Base-by-base conservation (phyloP, 768 basidiomycete genomes). In the Trametes coccinea region DNA sequence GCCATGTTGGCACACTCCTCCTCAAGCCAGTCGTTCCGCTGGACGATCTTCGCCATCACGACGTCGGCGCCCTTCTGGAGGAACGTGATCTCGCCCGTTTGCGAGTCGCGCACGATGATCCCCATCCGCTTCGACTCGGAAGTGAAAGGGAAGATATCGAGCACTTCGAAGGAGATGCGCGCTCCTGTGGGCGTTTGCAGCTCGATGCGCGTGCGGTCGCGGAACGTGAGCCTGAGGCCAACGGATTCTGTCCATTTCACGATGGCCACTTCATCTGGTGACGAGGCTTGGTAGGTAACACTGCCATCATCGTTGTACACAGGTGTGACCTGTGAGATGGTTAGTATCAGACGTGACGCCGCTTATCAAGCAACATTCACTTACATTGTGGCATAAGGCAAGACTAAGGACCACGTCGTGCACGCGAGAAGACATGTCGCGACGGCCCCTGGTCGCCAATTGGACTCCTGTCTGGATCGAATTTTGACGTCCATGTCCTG, bases 91-190 rank as follows among this genome's bases (percentile, higher is more conserved):
- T 95, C 93, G 52, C 89, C 86, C 0, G 84, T 82, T 37, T 84
- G 80, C 0, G 77, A 72, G 58, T 98, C 95, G 29, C 90, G 88
- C 37, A 98, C 90, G 69, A 99, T 83, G 70, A 98, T 98, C 34
- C 97, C 95, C 97, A 98, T 99, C 31, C 97, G 92, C 74, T 99
- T 98, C 0, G 95, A 95, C 74, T 98, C 97, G 11, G 94, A 97
- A 0, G 96, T 98, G 78, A 99, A 98, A 0, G 97, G 97, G 76
- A 99, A 99, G 60, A 99, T 84, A 51, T 95, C 90, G 56, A 98
- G 87, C 53, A 99, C 85, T 57, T 94, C 93, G 70, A 87, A 98
- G 10, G 79, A 77, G 51, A 95, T 72, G 7, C 79, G 79, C 1
- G 78, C 69, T 7, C 91, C 90, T 4, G 81, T 72, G 0, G 92